These are phyloP conservation scores for Hypholoma fasciculare DNA, from an alignment of 768 basidiomycete genomes.

Conservation along the genomic window DNA sequence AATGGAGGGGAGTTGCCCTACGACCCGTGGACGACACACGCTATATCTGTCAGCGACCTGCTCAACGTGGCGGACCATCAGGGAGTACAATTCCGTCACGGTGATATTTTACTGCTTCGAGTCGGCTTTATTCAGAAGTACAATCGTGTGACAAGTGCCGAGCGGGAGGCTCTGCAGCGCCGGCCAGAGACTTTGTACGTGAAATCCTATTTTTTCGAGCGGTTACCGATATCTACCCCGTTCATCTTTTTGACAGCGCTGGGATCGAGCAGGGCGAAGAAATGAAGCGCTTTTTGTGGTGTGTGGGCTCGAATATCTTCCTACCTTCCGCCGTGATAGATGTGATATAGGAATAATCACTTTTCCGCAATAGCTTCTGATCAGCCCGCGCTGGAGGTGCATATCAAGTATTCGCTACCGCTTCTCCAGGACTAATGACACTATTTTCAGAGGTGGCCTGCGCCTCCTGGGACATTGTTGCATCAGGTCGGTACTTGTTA, in stretches of 20 bases:
- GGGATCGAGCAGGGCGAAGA: constrained; percentile 69
- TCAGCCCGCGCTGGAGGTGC: constrained; percentile 64
- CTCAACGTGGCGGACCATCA: constrained; percentile 58
- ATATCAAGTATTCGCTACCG: background rate
- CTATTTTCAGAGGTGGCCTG: constrained; percentile 44
- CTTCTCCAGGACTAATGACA: background rate
- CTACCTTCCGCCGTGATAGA: background rate
- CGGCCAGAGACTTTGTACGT: constrained; percentile 57
- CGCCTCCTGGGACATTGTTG: constrained; percentile 43
- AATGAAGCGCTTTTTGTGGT: constrained; percentile 77
- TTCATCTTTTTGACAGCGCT: constrained; percentile 39
- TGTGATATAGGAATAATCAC: constrained; percentile 61
- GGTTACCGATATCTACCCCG: background rate
- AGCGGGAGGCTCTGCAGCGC: constrained; percentile 40
- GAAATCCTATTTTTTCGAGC: background rate
- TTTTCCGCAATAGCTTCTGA: constrained; percentile 72
- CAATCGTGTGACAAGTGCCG: constrained; percentile 38
- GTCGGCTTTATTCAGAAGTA: constrained; percentile 66
- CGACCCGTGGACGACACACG: constrained; percentile 61
- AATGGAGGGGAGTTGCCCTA: constrained; percentile 46
- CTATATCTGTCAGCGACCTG: constrained; percentile 53
- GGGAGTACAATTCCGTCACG: constrained; percentile 57
- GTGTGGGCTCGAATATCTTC: constrained; percentile 10
- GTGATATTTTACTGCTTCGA: constrained; percentile 61
- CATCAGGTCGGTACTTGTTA: constrained; percentile 49